Evolutionary conservation across 192 early-diverging fungal species (phyloP).

Genomic region (Entomortierella lignicola): DNA sequence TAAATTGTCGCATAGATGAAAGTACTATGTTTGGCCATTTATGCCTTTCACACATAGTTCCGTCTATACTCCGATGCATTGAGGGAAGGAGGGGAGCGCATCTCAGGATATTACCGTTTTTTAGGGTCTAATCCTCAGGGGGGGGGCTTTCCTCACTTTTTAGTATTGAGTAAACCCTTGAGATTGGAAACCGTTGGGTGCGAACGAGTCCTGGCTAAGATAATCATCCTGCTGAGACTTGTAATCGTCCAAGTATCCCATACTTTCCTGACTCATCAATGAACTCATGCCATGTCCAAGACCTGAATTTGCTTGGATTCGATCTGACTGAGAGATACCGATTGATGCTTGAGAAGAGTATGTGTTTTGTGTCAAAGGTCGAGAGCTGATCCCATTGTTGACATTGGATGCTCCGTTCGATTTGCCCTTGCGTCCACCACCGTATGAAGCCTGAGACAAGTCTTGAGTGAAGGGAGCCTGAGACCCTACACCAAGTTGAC

Average conservation of each 20-base stretch:
- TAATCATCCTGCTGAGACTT: conserved; percentile 69
- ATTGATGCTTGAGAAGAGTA: conserved; percentile 70
- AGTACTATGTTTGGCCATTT: no score
- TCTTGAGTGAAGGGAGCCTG: conserved; percentile 72
- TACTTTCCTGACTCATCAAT: conserved; percentile 67
- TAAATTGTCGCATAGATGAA: no score
- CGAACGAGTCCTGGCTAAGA: conserved; percentile 69
- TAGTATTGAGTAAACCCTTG: conserved; percentile 70
- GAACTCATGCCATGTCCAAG: conserved; percentile 45
- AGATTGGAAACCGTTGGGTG: conserved; percentile 60
- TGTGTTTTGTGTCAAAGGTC: conserved; percentile 62
- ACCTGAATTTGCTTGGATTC: conserved; percentile 41
- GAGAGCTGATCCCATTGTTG: conserved; percentile 45
- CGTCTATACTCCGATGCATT: no score
- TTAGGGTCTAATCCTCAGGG: no score
- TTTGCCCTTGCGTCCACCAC: conserved; percentile 62
- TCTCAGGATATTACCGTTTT: no score
- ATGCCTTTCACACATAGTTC: no score
- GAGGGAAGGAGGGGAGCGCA: no score
- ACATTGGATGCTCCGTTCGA: conserved; percentile 17
- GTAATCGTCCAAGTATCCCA: conserved; percentile 63
- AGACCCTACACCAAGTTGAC: conserved; percentile 63
- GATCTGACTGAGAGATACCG: conserved; percentile 67
- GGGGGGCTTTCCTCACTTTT: not conserved
- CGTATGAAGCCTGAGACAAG: conserved; percentile 64